Base-by-base conservation (phyloP, 768 basidiomycete genomes). In the Postia placenta region DNA sequence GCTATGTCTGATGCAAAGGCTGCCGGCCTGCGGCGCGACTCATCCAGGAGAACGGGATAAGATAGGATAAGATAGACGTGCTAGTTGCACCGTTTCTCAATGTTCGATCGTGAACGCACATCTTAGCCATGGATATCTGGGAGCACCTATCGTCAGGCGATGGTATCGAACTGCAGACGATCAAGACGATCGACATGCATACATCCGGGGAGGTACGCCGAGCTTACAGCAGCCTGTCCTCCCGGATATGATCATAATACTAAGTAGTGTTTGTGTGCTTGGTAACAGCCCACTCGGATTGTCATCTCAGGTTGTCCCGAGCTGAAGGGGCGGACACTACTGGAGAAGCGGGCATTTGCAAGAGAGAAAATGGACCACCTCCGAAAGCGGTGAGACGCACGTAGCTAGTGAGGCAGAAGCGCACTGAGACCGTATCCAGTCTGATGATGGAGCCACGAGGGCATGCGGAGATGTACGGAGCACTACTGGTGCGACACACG, bases 401-500 rank as follows among this genome's bases (percentile, higher is more conserved):
- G 30, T 33, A 4, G 2, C 1, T 2, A 17, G 0, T 2, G 14
- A 26, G 15, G 15, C 30, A 33, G 37, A 1, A 23, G 35, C 22
- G 9, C n/a, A 33, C 30, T 33, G n/a, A 33, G 30, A 33, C 30
- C 15, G 7, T 15, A 33, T 37, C 4, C 47, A 69, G 69, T 45
- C 40, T 70, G 45, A 71, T 71, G 69, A 59, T 56, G 38, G 69
- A 72, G 48, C 70, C 69, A 6, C 60, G 70, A 30, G 69, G 69
- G 4, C 70, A 71, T 47, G 42, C 43, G 19, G 70, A 70, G 42
- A 72, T 72, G 70, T 72, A 72, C 33, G 69, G 70, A 5, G 70
- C 69, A 15, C 63, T 70, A 27, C 56, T 71, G 14, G 59, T 72
- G 0, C 48, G 53, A 14, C 66, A 69, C 35, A 72, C 70, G 1